phyloP scores from a whole-genome alignment of 164 flowering plant genomes.

The Platanus orientalis region DNA sequence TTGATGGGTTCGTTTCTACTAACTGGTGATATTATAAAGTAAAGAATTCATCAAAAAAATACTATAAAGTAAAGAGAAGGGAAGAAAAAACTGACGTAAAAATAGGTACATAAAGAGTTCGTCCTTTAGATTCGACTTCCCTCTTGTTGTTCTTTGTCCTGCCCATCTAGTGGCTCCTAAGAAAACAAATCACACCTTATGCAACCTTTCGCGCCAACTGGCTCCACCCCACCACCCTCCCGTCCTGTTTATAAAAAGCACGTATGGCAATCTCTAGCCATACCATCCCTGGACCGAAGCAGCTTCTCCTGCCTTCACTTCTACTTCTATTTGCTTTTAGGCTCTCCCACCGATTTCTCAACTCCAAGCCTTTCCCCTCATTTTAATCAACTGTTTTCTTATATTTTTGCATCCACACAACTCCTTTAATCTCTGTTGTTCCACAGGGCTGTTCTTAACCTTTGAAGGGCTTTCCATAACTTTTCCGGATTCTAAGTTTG shows the following conservation, averaged over 20 bases:
- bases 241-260: slow-evolving; percentile 39
- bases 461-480: no score
- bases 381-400: neutral
- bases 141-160: slow-evolving; percentile 12
- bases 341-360: neutral
- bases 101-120: slow-evolving; percentile 9
- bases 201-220: slow-evolving; percentile 37
- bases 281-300: slow-evolving; percentile 25
- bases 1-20: no score
- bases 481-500: neutral
- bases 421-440: neutral
- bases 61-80: no score
- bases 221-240: slow-evolving; percentile 25
- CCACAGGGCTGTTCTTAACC: neutral
- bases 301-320: slow-evolving; percentile 8
- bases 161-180: slow-evolving; percentile 23
- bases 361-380: neutral
- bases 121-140: slow-evolving; percentile 24
- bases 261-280: slow-evolving; percentile 23
- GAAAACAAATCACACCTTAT: slow-evolving; percentile 25
- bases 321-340: slow-evolving; percentile 2
- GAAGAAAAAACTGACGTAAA: neutral
- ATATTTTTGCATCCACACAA: neutral
- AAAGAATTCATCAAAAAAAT: no score
- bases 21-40: no score